Evolutionary conservation across 108 stramenopile species (phyloP).

Genomic region (Chaetoceros muelleri): DNA sequence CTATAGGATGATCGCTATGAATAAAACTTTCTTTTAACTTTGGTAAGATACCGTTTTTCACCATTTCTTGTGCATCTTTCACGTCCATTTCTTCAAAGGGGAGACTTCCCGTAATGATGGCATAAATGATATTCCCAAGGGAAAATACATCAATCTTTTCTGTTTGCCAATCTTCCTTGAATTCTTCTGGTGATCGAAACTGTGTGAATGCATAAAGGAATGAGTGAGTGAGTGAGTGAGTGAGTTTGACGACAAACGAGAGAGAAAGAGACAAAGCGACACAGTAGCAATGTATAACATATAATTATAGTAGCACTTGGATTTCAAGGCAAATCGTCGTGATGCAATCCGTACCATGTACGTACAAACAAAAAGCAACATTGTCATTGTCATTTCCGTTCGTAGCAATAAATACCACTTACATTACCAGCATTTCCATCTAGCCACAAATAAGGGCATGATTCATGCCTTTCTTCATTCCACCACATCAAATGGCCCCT

Average conservation of each 20-base stretch:
- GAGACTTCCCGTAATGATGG: constrained; percentile 29
- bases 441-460: not conserved
- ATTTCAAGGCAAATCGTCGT: too few species aligned
- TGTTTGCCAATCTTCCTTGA: constrained; percentile 34
- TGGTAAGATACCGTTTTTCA: constrained; percentile 33
- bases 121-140: constrained; percentile 63
- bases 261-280: too few species aligned
- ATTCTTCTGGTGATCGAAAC: constrained; percentile 62
- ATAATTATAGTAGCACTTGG: too few species aligned
- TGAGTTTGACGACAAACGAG: too few species aligned
- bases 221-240: constrained; percentile 8
- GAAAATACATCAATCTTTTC: constrained; percentile 67
- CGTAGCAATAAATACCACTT: too few species aligned
- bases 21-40: constrained; percentile 12
- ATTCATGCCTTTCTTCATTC: not conserved
- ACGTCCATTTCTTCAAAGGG: constrained; percentile 27
- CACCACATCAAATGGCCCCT: constrained; percentile 11
- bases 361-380: too few species aligned
- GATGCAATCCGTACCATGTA: too few species aligned
- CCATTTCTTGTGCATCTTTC: constrained; percentile 12
- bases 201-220: too few species aligned
- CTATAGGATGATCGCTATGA: constrained; percentile 29
- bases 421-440: constrained; percentile 2
- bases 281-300: too few species aligned
- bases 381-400: too few species aligned